Conservation (phyloP, 768 basidiomycete genomes). For the Termitomyces sp. region DNA sequence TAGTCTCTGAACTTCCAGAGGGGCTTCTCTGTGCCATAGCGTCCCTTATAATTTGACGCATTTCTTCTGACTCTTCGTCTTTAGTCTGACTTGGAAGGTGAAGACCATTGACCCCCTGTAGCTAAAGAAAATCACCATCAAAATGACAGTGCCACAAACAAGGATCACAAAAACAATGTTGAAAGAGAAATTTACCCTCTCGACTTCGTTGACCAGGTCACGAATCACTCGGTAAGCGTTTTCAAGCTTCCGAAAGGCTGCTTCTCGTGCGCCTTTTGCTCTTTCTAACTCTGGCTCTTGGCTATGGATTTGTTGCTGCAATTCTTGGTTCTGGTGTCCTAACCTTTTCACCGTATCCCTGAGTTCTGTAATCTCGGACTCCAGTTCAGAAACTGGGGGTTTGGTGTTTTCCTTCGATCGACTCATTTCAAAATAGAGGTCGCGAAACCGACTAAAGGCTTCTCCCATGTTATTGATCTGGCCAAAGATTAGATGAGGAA, state of each 20-base stretch:
- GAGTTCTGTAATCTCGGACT: slow-evolving; percentile 25
- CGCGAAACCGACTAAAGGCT: slow-evolving; percentile 13
- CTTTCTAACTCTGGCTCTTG: slow-evolving; percentile 27
- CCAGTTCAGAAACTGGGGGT: slow-evolving; percentile 33
- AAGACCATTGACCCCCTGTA: slow-evolving; percentile 2
- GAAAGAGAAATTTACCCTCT: slow-evolving; percentile 22
- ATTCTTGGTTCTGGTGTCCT: slow-evolving; percentile 28
- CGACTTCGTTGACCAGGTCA: slow-evolving; percentile 39
- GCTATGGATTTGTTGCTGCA: slow-evolving; percentile 24
- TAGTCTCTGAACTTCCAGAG: slow-evolving; percentile 13
- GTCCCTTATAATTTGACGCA: slow-evolving; percentile 21
- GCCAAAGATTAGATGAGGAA: neutral
- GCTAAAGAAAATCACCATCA: slow-evolving; percentile 5
- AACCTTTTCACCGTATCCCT: slow-evolving; percentile 23
- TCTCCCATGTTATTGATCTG: slow-evolving; percentile 13
- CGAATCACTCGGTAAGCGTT: slow-evolving; percentile 37
- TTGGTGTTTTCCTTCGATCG: slow-evolving; percentile 11
- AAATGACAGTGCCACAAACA: slow-evolving; percentile 4
- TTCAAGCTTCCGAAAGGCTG: slow-evolving; percentile 27
- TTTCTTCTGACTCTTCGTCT: slow-evolving; percentile 17
- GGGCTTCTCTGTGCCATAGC: slow-evolving; percentile 11
- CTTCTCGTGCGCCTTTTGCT: slow-evolving; percentile 30
- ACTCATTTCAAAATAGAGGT: slow-evolving; percentile 10
- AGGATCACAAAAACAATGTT: neutral
- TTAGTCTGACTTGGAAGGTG: neutral